Percentiles rank a stretch among this genome's conserved stretches.
phyloP scores from a whole-genome alignment of 2,329 filamentous ascomycete genomes.

The Botrytis sinoallii region DNA sequence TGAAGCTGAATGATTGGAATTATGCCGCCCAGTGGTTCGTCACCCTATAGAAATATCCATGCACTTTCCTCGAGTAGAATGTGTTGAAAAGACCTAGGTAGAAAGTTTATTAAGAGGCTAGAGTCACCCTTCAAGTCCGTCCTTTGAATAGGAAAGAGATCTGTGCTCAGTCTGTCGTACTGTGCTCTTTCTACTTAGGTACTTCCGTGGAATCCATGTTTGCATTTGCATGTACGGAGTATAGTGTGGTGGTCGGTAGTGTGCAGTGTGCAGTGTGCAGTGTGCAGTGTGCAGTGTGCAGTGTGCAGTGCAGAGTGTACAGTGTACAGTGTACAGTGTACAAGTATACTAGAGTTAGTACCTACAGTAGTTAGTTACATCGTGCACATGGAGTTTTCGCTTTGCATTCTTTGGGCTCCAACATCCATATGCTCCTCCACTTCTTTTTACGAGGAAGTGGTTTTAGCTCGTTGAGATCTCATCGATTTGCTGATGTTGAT shows the following conservation, averaged over 20 bases:
- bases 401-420: constrained; percentile 12
- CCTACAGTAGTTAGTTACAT: constrained; percentile 1
- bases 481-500: constrained; percentile 7
- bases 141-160: background rate
- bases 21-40: constrained; percentile 1
- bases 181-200: background rate
- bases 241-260: background rate
- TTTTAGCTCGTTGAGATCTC: background rate
- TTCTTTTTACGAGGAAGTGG: background rate
- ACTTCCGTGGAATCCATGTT: background rate
- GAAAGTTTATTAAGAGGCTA: background rate
- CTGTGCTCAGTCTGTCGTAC: background rate
- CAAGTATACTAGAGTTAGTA: background rate
- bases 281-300: background rate
- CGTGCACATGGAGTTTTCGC: background rate
- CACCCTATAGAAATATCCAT: constrained; percentile 13
- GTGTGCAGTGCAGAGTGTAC: background rate
- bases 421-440: background rate
- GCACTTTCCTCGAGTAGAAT: background rate
- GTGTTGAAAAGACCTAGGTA: background rate
- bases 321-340: background rate
- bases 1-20: background rate
- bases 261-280: background rate
- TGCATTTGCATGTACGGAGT: background rate
- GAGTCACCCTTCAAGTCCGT: background rate